Conservation (phyloP, 2,329 filamentous ascomycete genomes). For the Cladophialophora psammophila region DNA sequence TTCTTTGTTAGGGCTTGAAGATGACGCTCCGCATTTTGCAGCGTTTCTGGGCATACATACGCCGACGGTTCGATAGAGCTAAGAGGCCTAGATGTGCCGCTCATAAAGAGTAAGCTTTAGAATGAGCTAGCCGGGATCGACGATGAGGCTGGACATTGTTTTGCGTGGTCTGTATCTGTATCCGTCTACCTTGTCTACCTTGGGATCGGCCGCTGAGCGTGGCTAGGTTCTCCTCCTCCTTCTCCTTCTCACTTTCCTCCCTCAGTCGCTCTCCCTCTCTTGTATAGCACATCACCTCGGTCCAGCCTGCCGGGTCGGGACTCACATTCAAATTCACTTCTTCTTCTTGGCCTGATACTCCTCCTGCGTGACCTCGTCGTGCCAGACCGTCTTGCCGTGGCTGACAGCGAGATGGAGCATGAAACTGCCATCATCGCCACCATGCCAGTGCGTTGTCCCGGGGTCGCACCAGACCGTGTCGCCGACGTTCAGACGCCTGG, state of each 20-base stretch:
- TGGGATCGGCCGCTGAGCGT: not conserved
- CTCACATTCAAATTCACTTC: slow-evolving; percentile 1
- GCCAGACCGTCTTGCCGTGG: slow-evolving; percentile 50
- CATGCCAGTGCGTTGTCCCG: slow-evolving; percentile 57
- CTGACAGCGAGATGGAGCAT: slow-evolving; percentile 53
- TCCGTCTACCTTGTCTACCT: not conserved
- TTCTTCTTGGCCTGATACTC: slow-evolving; percentile 44
- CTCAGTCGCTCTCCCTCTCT: not conserved
- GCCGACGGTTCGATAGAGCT: not conserved
- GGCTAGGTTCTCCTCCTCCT: not conserved
- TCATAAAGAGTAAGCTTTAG: not conserved
- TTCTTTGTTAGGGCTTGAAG: not conserved
- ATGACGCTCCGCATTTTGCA: not conserved
- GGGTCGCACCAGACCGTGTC: slow-evolving; percentile 53
- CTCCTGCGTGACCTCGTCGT: slow-evolving; percentile 47
- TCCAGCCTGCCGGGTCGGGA: not conserved
- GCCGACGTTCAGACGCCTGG: slow-evolving; percentile 48
- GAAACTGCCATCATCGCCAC: slow-evolving; percentile 50
- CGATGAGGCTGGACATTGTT: not conserved
- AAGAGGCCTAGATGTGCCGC: not conserved
- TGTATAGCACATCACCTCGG: not conserved
- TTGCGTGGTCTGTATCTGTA: not conserved
- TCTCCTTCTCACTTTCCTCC: not conserved
- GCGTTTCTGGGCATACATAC: not conserved
- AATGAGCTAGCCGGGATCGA: not conserved